These are phyloP conservation scores for Vigna angularis DNA, from an alignment of 306 rosid genomes.

Conservation along the genomic window DNA sequence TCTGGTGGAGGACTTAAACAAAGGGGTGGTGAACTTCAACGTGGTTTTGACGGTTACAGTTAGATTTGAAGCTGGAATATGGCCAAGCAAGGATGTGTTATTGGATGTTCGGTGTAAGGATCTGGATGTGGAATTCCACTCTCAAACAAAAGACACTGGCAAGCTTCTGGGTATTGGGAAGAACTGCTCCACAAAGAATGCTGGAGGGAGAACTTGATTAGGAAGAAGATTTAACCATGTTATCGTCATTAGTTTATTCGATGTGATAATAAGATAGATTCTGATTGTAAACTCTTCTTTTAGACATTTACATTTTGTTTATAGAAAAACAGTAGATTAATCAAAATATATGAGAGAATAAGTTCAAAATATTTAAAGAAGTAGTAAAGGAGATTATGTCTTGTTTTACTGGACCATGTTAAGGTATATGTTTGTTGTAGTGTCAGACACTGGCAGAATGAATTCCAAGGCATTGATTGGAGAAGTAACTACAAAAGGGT, in stretches of 20 bases:
- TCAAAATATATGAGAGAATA: too few species aligned
- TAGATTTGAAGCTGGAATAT: slow-evolving; percentile 42
- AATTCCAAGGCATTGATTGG: too few species aligned
- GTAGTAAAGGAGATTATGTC: too few species aligned
- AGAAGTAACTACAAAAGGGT: too few species aligned
- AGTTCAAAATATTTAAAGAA: too few species aligned
- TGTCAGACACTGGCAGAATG: too few species aligned
- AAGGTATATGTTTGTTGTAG: too few species aligned
- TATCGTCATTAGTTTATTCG: background rate
- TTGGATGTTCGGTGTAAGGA: slow-evolving; percentile 36
- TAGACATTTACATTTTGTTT: background rate
- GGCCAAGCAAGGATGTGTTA: slow-evolving; percentile 37
- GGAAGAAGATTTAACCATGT: background rate
- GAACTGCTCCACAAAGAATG: slow-evolving; percentile 9
- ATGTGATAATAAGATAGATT: background rate
- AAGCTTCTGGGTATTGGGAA: slow-evolving; percentile 37
- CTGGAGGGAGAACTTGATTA: background rate
- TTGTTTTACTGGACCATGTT: background rate
- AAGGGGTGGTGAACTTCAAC: slow-evolving; percentile 41
- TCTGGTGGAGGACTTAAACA: slow-evolving; percentile 38
- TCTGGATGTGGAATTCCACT: slow-evolving; percentile 40
- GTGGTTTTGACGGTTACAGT: slow-evolving; percentile 24
- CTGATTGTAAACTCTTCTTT: background rate
- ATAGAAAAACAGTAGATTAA: background rate
- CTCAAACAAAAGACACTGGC: slow-evolving; percentile 40